Base-by-base conservation (phyloP, 352 stramenopile genomes). In the Pythium aristosporum region DNA sequence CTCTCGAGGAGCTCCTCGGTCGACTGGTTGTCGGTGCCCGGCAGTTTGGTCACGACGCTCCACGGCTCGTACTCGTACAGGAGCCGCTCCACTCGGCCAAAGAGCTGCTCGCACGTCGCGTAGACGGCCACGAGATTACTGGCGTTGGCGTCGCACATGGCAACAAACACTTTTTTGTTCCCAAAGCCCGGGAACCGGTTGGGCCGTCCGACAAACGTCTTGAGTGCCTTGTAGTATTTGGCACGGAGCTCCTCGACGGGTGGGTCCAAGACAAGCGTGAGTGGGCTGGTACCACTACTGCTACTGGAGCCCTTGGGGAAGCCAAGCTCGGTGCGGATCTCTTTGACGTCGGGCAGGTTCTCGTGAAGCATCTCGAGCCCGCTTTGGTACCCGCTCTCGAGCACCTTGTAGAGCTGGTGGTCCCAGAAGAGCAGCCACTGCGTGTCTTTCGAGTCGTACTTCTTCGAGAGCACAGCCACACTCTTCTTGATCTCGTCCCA, bases 151-250 rank as follows among this genome's bases (percentile, higher is more conserved):
- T 94, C 82, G 30, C 86, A 92, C 92, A 98, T 98, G 11, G 77
- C 73, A 0, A 73, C 73, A 63, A 96, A 98, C 5, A 98, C 75
- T 12, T 86, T 74, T 7, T 78, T 75, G 67, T 97, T 96, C 0
- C 79, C 85, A 67, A 98, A 97, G 1, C 94, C 93, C 15, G 76
- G 71, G 56, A 98, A 98, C 50, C 85, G 81, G 21, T 76, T 92
- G 0, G 94, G 94, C 51, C 96, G 88, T 0, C 79, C 77, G n/a
- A 98, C 89, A 50, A 98, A 98, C 37, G 97, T 97, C 59, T 97
- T 98, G 83, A 98, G 92, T 20, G 96, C 87, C 37, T 94, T 92
- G 75, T 98, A 98, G 76, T 98, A 98, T 13, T 83, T 89, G n/a
- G 89, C 84, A 2, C 92, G 83, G 0, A 98, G 68, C 63, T 98